phyloP scores from a whole-genome alignment of 805 yeast genomes.

The Cyberlindnera saturnus region DNA sequence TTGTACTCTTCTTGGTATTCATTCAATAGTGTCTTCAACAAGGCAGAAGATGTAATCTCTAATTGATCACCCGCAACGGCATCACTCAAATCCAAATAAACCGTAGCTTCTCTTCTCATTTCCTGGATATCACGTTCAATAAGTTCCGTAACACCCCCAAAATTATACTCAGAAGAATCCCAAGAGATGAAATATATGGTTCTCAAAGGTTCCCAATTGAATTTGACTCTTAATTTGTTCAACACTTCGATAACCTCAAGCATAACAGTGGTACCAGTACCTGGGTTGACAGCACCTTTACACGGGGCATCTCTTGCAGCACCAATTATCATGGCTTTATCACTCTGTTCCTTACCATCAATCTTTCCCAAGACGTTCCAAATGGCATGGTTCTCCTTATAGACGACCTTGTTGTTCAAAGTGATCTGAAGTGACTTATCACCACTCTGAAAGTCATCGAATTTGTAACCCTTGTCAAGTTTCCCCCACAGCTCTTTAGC shows the following conservation, averaged over 20 bases:
- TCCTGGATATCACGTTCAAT: constrained; percentile 49
- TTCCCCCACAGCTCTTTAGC: constrained; percentile 36
- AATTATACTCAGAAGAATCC: constrained; percentile 75
- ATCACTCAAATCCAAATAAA: constrained; percentile 71
- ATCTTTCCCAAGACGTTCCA: constrained; percentile 80
- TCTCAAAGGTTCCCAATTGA: constrained; percentile 80
- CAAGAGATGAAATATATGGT: constrained; percentile 77
- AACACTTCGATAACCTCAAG: constrained; percentile 67
- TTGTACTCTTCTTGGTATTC: constrained; percentile 45
- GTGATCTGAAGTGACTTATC: constrained; percentile 19
- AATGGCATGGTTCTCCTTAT: constrained; percentile 47
- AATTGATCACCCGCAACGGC: constrained; percentile 48
- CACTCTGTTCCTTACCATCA: constrained; percentile 74
- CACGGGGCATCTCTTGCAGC: constrained; percentile 77
- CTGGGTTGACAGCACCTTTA: constrained; percentile 65
- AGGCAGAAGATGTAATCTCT: constrained; percentile 36
- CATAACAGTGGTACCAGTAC: constrained; percentile 69
- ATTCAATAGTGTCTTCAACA: constrained; percentile 9
- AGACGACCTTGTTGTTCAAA: constrained; percentile 14
- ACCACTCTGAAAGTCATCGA: constrained; percentile 19
- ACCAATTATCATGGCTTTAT: constrained; percentile 69
- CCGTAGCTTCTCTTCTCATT: constrained; percentile 53
- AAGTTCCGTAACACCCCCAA: constrained; percentile 83
- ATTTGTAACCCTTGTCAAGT: constrained; percentile 14
- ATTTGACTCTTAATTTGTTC: constrained; percentile 53